phyloP scores from a whole-genome alignment of 2,329 filamentous ascomycete species.

The Sclerotinia glacialis region DNA sequence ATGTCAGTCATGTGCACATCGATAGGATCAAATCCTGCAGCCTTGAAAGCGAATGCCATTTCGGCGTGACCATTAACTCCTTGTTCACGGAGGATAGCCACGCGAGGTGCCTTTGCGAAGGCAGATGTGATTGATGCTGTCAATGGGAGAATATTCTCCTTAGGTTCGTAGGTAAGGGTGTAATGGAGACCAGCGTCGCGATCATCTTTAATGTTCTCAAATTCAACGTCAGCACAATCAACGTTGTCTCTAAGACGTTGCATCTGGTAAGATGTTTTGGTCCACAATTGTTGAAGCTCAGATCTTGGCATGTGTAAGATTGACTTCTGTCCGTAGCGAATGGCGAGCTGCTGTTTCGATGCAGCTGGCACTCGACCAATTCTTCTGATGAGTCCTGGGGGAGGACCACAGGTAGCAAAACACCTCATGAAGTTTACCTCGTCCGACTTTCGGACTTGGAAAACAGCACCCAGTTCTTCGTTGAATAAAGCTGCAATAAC shows the following conservation, averaged over 20 bases:
- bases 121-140: conserved; percentile 48
- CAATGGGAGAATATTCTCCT: conserved; percentile 70
- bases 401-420: conserved; percentile 86
- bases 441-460: conserved; percentile 85
- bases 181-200: conserved; percentile 80
- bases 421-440: conserved; percentile 83
- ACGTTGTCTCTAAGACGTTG: conserved; percentile 89
- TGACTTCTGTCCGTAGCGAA: conserved; percentile 67
- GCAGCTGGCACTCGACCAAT: conserved; percentile 72
- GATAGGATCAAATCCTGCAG: conserved; percentile 84
- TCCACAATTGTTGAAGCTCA: conserved; percentile 83
- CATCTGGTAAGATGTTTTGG: conserved; percentile 84
- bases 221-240: conserved; percentile 80
- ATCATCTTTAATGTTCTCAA: conserved; percentile 68
- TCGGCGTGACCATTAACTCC: conserved; percentile 96
- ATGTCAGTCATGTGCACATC: conserved; percentile 98
- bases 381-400: conserved; percentile 75
- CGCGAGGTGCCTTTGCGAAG: conserved; percentile 63
- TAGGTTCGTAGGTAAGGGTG: conserved; percentile 74
- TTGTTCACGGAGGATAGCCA: conserved; percentile 92
- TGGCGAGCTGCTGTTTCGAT: conserved; percentile 70
- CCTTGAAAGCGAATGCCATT: conserved; percentile 94
- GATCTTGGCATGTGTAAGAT: conserved; percentile 68
- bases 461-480: conserved; percentile 92
- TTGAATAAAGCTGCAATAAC: conserved; percentile 84